Evolutionary conservation across 129 eudicot genomes (phyloP).

Genomic region (Chrysanthemum seticuspe): DNA sequence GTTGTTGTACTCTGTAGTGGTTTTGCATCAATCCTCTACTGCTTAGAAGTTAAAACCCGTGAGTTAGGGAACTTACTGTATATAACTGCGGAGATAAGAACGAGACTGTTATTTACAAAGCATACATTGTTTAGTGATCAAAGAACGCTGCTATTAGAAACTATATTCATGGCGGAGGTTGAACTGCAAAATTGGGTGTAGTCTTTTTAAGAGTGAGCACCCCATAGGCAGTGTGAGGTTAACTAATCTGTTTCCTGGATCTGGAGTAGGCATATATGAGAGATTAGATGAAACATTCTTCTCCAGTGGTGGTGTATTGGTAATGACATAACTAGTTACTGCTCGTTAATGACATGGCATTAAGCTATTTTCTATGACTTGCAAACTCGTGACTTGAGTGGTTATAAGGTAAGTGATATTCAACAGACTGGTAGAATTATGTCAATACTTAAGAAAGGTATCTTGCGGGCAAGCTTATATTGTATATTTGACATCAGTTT

Average conservation of each 20-base stretch:
- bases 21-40: neutral
- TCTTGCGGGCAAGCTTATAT: neutral
- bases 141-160: neutral
- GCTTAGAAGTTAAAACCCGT: neutral
- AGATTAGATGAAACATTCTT: conserved; percentile 4
- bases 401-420: too few species aligned
- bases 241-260: neutral
- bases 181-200: neutral
- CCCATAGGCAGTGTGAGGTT: neutral
- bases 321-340: neutral
- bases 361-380: too few species aligned
- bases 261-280: neutral
- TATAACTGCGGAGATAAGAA: neutral
- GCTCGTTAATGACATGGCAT: too few species aligned
- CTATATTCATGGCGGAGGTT: neutral
- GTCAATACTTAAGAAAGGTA: too few species aligned
- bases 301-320: neutral
- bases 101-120: neutral
- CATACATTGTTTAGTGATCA: neutral
- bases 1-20: neutral
- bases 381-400: too few species aligned
- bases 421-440: too few species aligned
- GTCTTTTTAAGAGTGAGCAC: neutral
- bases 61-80: neutral
- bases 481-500: neutral